Conservation (phyloP, 371 early-diverging fungal genomes). For the Mortierella polycephala region DNA sequence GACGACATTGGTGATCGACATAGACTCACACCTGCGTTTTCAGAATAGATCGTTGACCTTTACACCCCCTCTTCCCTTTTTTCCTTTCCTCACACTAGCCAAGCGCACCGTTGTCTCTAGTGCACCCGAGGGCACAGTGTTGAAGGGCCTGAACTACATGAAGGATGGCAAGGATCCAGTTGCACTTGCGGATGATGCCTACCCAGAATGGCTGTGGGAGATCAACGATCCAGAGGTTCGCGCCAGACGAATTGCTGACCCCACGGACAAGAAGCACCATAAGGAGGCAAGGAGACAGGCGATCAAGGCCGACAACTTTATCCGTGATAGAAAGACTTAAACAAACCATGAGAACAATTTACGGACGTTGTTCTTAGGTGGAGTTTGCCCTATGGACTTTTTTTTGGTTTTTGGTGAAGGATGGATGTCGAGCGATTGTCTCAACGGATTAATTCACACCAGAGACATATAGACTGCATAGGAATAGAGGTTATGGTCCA, state of each 20-base stretch:
- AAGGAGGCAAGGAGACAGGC: constrained; percentile 71
- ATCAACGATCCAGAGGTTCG: constrained; percentile 73
- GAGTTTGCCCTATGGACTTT: no score
- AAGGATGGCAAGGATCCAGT: constrained; percentile 88
- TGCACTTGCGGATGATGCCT: constrained; percentile 86
- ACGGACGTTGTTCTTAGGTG: no score
- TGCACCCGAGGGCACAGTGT: constrained; percentile 78
- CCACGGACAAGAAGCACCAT: constrained; percentile 69
- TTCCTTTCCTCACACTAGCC: constrained; percentile 8
- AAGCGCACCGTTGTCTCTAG: constrained; percentile 61
- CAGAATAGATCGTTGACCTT: background rate
- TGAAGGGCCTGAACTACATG: constrained; percentile 88
- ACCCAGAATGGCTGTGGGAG: constrained; percentile 94
- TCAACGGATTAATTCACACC: no score
- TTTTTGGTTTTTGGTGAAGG: no score
- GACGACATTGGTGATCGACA: no score
- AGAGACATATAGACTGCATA: no score
- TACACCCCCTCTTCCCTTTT: background rate
- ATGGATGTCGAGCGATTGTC: no score
- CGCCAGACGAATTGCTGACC: constrained; percentile 62
- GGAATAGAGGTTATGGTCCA: no score
- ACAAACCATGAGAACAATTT: no score
- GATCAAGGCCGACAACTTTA: constrained; percentile 81
- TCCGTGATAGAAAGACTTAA: constrained; percentile 82
- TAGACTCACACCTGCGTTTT: background rate